Conservation (phyloP, 768 basidiomycete genomes). For the Mycena belliarum region DNA sequence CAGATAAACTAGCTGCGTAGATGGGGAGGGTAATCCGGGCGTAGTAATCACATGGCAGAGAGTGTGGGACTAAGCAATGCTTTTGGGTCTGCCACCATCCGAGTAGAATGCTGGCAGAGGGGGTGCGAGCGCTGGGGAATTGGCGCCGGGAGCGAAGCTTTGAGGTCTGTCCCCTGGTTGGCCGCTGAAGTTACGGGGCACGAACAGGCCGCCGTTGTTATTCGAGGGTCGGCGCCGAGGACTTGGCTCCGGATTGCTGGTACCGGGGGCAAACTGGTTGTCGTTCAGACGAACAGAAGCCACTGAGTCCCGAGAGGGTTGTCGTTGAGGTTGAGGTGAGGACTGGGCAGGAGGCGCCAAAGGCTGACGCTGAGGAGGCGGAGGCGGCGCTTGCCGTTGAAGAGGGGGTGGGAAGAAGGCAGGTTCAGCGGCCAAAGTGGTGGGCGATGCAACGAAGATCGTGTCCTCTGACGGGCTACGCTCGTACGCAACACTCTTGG, state of each 20-base stretch:
- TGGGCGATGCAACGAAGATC: slow-evolving; percentile 7
- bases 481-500: slow-evolving; percentile 12
- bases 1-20: background rate
- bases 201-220: slow-evolving; percentile 18
- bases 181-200: slow-evolving; percentile 14
- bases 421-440: background rate
- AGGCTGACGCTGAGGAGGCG: slow-evolving; percentile 13
- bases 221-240: slow-evolving; percentile 19
- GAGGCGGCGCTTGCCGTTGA: slow-evolving; percentile 17
- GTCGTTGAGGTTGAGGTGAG: slow-evolving; percentile 2
- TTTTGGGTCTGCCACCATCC: slow-evolving; percentile 21
- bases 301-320: slow-evolving; percentile 10
- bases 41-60: background rate
- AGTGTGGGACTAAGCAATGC: slow-evolving; percentile 15
- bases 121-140: slow-evolving; percentile 10
- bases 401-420: slow-evolving; percentile 11
- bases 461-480: slow-evolving; percentile 19
- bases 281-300: slow-evolving; percentile 14
- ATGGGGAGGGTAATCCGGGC: background rate
- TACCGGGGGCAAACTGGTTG: slow-evolving; percentile 16
- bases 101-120: slow-evolving; percentile 20
- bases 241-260: slow-evolving; percentile 8
- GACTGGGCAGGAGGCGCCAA: no score
- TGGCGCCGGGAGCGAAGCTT: slow-evolving; percentile 24
- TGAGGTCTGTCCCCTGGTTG: slow-evolving; percentile 40